These are phyloP conservation scores for Erythrophleum ivorense DNA, from an alignment of 331 rosid species.

Conservation along the genomic window DNA sequence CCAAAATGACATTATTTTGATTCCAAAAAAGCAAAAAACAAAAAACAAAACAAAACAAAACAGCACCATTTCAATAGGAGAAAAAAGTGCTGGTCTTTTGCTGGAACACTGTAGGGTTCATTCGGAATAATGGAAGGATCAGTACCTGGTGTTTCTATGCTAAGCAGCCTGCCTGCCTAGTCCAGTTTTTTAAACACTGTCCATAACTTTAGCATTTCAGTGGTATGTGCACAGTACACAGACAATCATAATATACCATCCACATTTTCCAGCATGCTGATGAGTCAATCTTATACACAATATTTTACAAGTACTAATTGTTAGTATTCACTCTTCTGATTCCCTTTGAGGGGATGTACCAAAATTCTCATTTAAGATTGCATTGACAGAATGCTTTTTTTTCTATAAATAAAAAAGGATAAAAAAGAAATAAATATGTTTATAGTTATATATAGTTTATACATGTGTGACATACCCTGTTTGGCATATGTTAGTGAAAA, in stretches of 20 bases:
- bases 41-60: too few relatives aligned
- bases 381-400: not conserved
- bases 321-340: not conserved
- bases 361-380: not conserved
- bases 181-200: too few relatives aligned
- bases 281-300: not conserved
- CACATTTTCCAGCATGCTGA: not conserved
- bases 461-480: not conserved
- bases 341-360: not conserved
- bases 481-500: not conserved
- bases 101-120: too few relatives aligned
- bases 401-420: too few relatives aligned
- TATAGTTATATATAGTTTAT: slow-evolving; percentile 9
- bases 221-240: too few relatives aligned
- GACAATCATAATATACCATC: not conserved
- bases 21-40: not conserved
- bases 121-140: too few relatives aligned
- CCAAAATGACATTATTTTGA: not conserved
- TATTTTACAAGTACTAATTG: too few relatives aligned
- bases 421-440: slow-evolving; percentile 3
- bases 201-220: too few relatives aligned
- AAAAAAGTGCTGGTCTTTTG: too few relatives aligned
- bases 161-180: too few relatives aligned
- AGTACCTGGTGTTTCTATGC: too few relatives aligned
- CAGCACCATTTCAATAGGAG: not conserved